Conservation (phyloP, 805 yeast species). For the Suhomyces faveliae region DNA sequence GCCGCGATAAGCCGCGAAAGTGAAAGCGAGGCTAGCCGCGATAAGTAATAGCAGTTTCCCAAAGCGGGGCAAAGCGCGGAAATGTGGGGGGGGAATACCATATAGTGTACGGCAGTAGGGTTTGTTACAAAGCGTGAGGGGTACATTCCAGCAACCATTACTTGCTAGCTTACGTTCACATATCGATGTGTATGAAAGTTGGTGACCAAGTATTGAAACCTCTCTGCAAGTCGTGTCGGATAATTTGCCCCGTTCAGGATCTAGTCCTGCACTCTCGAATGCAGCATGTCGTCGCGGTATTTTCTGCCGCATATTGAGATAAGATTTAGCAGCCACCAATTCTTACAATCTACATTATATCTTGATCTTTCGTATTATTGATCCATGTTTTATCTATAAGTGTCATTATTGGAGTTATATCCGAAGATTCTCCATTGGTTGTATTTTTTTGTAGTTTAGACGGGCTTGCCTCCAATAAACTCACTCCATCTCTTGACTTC, state of each 20-base stretch:
- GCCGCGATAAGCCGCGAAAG: no score
- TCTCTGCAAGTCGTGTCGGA: no score
- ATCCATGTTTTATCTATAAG: constrained; percentile 3
- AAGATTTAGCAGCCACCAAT: not conserved
- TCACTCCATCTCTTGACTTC: constrained; percentile 98
- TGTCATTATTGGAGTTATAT: constrained; percentile 1
- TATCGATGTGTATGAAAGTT: no score
- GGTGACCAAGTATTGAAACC: no score
- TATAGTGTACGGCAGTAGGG: not conserved
- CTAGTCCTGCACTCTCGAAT: no score
- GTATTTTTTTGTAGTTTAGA: constrained; percentile 30
- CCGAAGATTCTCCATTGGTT: not conserved
- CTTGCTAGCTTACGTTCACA: not conserved
- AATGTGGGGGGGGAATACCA: not conserved
- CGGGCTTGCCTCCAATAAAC: constrained; percentile 91
- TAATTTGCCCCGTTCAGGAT: not conserved
- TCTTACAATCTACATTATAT: not conserved
- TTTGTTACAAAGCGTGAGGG: not conserved
- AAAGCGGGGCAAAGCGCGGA: not conserved
- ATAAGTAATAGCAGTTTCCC: not conserved
- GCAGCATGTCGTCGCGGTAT: no score
- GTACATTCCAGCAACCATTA: not conserved
- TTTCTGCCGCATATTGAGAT: no score
- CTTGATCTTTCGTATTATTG: not conserved
- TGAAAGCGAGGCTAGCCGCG: not conserved